A percentile compares a stretch with the other conserved stretches of the same genome.
phyloP scores from a whole-genome alignment of 1,284 basidiomycete genomes.

The Ganoderma resinaceum region DNA sequence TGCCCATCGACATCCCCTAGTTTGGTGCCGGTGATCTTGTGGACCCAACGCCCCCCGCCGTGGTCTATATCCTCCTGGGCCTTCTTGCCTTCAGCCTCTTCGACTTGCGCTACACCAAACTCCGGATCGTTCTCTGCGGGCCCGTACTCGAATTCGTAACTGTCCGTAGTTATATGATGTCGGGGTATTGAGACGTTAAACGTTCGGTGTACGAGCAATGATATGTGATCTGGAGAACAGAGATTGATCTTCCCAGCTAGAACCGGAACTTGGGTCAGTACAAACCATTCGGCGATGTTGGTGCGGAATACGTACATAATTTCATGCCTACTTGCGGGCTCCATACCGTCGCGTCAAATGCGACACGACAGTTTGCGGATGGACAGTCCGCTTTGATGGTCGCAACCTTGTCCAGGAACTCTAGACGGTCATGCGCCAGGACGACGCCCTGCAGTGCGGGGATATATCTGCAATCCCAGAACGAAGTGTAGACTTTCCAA shows the following conservation, averaged over 20 bases:
- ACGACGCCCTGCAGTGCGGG: constrained; percentile 89
- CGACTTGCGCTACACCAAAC: constrained; percentile 52
- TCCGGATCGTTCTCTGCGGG: constrained; percentile 80
- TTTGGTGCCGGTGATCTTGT: constrained; percentile 70
- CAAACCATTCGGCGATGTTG: too few relatives aligned
- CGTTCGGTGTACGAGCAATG: constrained; percentile 90
- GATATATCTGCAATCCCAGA: constrained; percentile 73
- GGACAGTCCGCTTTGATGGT: constrained; percentile 87
- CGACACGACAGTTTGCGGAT: constrained; percentile 79
- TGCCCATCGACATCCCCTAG: constrained; percentile 78
- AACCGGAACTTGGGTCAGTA: neutral
- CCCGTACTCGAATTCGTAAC: constrained; percentile 90
- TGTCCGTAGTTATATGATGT: constrained; percentile 84
- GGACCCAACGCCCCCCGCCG: constrained; percentile 82
- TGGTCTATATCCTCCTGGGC: constrained; percentile 43
- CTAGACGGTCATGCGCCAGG: constrained; percentile 83
- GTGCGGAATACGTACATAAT: constrained; percentile 63
- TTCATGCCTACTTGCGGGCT: constrained; percentile 87
- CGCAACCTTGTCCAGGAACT: constrained; percentile 74
- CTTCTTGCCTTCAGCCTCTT: constrained; percentile 32
- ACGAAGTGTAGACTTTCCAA: constrained; percentile 4
- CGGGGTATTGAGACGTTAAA: constrained; percentile 98
- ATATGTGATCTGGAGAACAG: constrained; percentile 94
- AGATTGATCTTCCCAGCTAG: constrained; percentile 88
- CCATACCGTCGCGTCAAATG: constrained; percentile 91